These are phyloP conservation scores for Peribolospora kevripleyi DNA, from an alignment of 768 basidiomycete species.

Conservation along the genomic window DNA sequence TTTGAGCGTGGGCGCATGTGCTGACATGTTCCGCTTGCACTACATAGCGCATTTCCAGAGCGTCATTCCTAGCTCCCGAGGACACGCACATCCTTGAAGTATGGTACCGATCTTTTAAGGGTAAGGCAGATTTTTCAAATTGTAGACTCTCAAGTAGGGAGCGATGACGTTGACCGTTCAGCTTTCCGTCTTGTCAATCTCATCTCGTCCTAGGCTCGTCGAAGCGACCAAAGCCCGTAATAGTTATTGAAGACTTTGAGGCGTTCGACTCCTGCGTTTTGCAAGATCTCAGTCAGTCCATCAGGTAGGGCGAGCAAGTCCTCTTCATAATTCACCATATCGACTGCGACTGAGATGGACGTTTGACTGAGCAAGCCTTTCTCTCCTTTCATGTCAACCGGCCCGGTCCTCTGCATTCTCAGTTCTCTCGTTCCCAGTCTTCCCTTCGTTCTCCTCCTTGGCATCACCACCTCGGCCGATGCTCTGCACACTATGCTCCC, in stretches of 20 bases:
- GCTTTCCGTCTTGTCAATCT: too few species aligned
- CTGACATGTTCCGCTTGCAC: too few species aligned
- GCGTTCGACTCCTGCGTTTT: slow-evolving; percentile 4
- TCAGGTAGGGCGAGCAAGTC: background rate
- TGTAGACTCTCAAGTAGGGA: background rate
- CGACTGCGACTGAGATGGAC: too few species aligned
- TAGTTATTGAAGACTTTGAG: slow-evolving; percentile 5
- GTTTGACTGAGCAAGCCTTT: too few species aligned
- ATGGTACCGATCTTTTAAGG: slow-evolving; percentile 1
- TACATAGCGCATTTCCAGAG: background rate
- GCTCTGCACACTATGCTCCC: slow-evolving; percentile 1
- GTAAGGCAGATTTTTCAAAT: background rate
- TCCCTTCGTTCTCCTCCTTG: background rate
- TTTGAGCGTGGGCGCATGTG: too few species aligned
- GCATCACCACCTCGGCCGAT: slow-evolving; percentile 1
- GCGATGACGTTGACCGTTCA: too few species aligned
- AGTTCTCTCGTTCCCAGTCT: background rate
- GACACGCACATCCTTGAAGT: slow-evolving; percentile 2
- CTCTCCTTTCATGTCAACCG: too few species aligned
- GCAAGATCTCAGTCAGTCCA: background rate
- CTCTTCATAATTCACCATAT: background rate
- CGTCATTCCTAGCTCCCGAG: slow-evolving; percentile 1
- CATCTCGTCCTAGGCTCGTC: background rate
- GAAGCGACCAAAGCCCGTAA: background rate
- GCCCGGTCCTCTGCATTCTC: background rate